These are phyloP conservation scores for Termitomyces sp. DNA, from an alignment of 768 basidiomycete genomes.

Conservation along the genomic window DNA sequence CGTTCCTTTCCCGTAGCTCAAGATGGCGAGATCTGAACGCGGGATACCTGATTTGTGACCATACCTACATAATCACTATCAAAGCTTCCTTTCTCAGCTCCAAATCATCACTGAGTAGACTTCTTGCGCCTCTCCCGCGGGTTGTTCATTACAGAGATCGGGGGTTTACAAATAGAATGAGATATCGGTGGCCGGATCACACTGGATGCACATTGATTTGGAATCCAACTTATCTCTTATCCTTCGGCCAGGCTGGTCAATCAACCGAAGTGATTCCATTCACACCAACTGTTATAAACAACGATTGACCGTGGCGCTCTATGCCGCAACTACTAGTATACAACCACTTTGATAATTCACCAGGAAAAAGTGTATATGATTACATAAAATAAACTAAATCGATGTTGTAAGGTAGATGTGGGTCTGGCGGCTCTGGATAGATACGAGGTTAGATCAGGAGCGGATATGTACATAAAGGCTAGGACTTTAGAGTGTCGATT, in stretches of 20 bases:
- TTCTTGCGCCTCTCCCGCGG: neutral
- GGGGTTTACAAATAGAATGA: no score
- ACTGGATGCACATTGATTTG: neutral
- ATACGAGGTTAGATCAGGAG: constrained; percentile 20
- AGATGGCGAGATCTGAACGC: neutral
- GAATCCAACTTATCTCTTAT: neutral
- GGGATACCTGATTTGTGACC: neutral
- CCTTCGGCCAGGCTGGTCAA: neutral
- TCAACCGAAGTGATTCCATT: neutral
- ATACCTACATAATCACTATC: neutral
- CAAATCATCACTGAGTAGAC: neutral
- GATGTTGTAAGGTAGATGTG: constrained; percentile 18
- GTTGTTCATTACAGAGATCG: neutral
- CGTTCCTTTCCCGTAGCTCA: neutral
- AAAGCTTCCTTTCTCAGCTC: neutral
- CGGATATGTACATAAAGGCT: constrained; percentile 23
- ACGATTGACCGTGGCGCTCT: neutral
- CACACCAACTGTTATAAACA: neutral
- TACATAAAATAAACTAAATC: constrained; percentile 17
- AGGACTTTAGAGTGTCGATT: constrained; percentile 32
- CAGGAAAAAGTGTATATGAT: constrained; percentile 14
- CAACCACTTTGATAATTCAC: neutral
- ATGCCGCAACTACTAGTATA: neutral
- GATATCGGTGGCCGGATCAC: neutral
- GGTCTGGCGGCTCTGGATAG: constrained; percentile 13